Base-by-base conservation (phyloP, 495 filamentous ascomycete species). In the Aspergillus sparsus region DNA sequence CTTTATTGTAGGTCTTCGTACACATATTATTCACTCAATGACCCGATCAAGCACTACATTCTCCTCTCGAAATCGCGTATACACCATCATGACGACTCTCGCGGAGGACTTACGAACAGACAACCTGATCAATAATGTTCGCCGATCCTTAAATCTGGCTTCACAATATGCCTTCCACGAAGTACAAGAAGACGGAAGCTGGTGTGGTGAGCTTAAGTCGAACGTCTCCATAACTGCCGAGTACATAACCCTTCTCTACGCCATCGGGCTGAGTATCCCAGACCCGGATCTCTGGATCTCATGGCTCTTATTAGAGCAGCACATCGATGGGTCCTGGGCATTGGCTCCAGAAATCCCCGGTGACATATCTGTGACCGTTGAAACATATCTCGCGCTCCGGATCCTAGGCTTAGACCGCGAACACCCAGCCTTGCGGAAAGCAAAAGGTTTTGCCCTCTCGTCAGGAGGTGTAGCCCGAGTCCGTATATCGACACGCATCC, bases 331-430 rank as follows among this genome's bases (percentile, higher is more conserved):
- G 8, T 75, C 75, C 2, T 81, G 74, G 77, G 60, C 66, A 2
- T 50, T 75, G 12, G 76, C 75, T 1, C 71, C 75, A 0, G 52
- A 69, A 1, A 60, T 67, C 35, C 71, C 69, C 1, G 73, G 78
- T 7, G 71, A 78, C 52, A 57, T 76, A 0, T 80, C 76, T 7
- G 69, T 67, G 0, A 71, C 69, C 0, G 63, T 65, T 6, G 77
- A 80, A 46, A 70, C 72, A 0, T 80, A 81, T 49, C 52, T 81
- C 2, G 76, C 77, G 1, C 53, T 78, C 32, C 75, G 75, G 61
- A 68, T 80, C 10, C 63, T 81, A 1, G 74, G 73, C 0, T 11
- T 71, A 4, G 6, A 35, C 58, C 2, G 10, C 45, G 5, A 46
- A 60, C 11, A 13, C 50, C n/a, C 55, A 55, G 47, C 57, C 49